Evolutionary conservation across 805 yeast genomes (phyloP), one percentile per base, ranked within the genome.

Genomic region (Wickerhamiella shivajii): DNA sequence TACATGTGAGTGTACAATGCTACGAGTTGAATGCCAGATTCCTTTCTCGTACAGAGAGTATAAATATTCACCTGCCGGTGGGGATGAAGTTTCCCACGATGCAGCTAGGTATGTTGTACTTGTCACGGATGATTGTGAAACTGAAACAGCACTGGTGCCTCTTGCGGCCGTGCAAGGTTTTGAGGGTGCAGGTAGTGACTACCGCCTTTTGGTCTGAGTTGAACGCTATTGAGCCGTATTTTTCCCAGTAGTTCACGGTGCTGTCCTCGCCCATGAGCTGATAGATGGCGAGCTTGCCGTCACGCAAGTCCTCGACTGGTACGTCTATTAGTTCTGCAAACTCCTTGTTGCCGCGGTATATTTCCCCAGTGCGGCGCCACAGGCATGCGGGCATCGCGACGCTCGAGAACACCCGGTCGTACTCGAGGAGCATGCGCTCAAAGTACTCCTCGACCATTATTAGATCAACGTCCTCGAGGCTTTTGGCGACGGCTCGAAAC

Each of bases 351-450:
- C 95, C 97, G 40, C 96, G 58, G 47, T 81, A 87, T 3, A 87
- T 87, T 45, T 87, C 97, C 2, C 97, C 97, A 0, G 97, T 85
- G 46, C 97, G 74, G 51, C 97, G 63, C 96, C 97, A 87, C 18
- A 87, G 63, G 57, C 97, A 87, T 1, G 96, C 95, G 2, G 97
- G 97, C 40, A 87, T 83, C 5, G 96, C 94, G 94, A 87, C 84
- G 3, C 93, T 77, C 0, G 96, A 84, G 58, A 87, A 87, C 3
- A 87, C 95, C 22, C 97, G 65, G 52, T 87, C 97, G 49, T 87
- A 84, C 46, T 87, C 94, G 33, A 87, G 60, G 28, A 87, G 57
- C 93, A 87, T 80, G 41, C 96, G 64, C 57, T 87, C 97, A 51
- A 87, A 87, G 36, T 77, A 77, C 55, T 87, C 97, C 47, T 87